Conservation (phyloP, 768 basidiomycete species). For the Boletus subparvulus region DNA sequence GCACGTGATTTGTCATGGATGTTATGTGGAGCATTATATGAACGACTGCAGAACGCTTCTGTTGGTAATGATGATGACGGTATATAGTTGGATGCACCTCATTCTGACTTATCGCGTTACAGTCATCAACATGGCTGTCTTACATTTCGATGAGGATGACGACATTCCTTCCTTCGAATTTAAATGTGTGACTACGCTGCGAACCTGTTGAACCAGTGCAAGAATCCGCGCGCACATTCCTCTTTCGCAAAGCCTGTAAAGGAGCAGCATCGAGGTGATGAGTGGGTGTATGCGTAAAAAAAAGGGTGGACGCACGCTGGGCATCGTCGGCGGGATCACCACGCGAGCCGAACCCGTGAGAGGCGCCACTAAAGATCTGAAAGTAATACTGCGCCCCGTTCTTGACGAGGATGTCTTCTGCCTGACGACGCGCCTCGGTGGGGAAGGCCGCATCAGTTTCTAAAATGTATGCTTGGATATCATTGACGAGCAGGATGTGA, state of each 20-base stretch:
- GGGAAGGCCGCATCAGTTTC: conserved; percentile 60
- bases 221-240: conserved; percentile 50
- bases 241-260: conserved; percentile 59
- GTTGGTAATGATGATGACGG: not conserved
- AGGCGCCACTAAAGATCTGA: conserved; percentile 52
- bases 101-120: not conserved
- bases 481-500: not conserved
- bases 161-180: not conserved
- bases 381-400: conserved; percentile 53
- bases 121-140: not conserved
- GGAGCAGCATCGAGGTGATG: not conserved
- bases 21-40: not conserved
- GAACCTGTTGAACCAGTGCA: conserved; percentile 54
- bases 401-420: conserved; percentile 55
- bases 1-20: not conserved
- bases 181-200: conserved; percentile 11
- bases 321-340: conserved; percentile 28
- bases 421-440: conserved; percentile 47
- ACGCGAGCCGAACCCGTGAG: conserved; percentile 38
- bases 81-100: too few species aligned
- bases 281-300: not conserved
- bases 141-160: conserved; percentile 9
- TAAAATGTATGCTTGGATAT: conserved; percentile 14
- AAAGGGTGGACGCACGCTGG: conserved; percentile 18
- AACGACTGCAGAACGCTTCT: not conserved